Evolutionary conservation across 1,284 basidiomycete species (phyloP).

Genomic region (Malassezia nana): DNA sequence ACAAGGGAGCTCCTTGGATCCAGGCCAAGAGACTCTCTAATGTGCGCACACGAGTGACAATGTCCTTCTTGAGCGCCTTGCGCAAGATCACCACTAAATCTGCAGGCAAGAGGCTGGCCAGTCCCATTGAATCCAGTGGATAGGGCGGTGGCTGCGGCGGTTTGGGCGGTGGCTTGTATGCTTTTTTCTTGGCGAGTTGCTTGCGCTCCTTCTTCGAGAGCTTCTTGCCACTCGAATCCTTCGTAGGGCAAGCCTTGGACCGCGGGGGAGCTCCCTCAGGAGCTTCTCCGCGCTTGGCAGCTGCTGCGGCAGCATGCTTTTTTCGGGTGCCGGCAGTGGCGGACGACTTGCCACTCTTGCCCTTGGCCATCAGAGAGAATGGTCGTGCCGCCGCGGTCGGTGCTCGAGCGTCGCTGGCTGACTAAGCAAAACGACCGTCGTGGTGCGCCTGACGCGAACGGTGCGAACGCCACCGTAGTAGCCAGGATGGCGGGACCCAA

Average conservation of each 20-base stretch:
- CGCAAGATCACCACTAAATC: slow-evolving; percentile 75
- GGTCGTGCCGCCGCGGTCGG: background rate
- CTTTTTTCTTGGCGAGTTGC: slow-evolving; percentile 38
- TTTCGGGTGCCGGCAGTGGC: slow-evolving; percentile 45
- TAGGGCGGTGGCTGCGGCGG: slow-evolving; percentile 74
- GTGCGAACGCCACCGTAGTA: background rate
- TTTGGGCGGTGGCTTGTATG: slow-evolving; percentile 41
- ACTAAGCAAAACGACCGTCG: background rate
- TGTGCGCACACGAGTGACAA: slow-evolving; percentile 72
- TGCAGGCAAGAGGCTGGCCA: slow-evolving; percentile 54
- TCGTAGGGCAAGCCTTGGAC: slow-evolving; percentile 15
- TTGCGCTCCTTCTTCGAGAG: slow-evolving; percentile 33
- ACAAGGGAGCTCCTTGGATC: slow-evolving; percentile 54
- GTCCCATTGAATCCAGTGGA: slow-evolving; percentile 77
- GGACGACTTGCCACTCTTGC: slow-evolving; percentile 39
- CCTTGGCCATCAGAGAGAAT: slow-evolving; percentile 13
- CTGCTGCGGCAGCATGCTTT: slow-evolving; percentile 42
- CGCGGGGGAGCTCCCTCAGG: slow-evolving; percentile 19
- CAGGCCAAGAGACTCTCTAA: slow-evolving; percentile 72
- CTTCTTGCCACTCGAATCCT: slow-evolving; percentile 32
- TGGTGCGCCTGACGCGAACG: background rate
- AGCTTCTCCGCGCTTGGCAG: slow-evolving; percentile 27
- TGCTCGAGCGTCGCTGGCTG: background rate
- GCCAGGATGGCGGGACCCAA: slow-evolving; percentile 13
- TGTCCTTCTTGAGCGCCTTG: slow-evolving; percentile 80